Evolutionary conservation across 2,329 filamentous ascomycete genomes (phyloP).

Genomic region (Fusarium sambucinum): DNA sequence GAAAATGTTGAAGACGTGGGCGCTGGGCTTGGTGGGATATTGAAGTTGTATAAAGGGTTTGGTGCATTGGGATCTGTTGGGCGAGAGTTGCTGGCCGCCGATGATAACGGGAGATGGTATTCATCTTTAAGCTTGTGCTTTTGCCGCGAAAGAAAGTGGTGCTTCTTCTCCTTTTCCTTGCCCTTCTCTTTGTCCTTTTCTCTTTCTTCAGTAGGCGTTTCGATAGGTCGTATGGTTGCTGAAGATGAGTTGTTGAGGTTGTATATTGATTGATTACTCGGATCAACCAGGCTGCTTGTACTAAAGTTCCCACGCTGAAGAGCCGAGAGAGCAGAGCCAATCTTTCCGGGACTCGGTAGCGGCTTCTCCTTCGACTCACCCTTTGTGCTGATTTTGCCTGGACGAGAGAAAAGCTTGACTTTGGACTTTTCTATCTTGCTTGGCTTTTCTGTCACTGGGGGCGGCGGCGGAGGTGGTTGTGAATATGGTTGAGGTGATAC

Average conservation of each 20-base stretch:
- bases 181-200: constrained; percentile 58
- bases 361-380: constrained; percentile 74
- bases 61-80: constrained; percentile 81
- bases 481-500: constrained; percentile 54
- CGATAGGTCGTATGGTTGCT: constrained; percentile 77
- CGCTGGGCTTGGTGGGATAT: constrained; percentile 77
- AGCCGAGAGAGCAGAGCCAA: constrained; percentile 74
- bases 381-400: constrained; percentile 80
- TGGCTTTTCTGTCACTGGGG: constrained; percentile 66
- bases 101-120: constrained; percentile 77
- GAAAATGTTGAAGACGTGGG: constrained; percentile 75
- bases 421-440: constrained; percentile 76
- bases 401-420: constrained; percentile 84
- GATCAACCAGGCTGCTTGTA: constrained; percentile 77
- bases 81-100: constrained; percentile 80
- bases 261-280: constrained; percentile 73
- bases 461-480: constrained; percentile 54
- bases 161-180: constrained; percentile 81
- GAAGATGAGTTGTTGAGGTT: constrained; percentile 81
- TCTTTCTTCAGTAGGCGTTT: constrained; percentile 61
- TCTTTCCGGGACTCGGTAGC: constrained; percentile 78
- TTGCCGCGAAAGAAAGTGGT: constrained; percentile 82
- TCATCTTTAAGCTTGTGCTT: constrained; percentile 85
- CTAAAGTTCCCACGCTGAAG: constrained; percentile 76
- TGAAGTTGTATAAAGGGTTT: constrained; percentile 83